phyloP scores from a whole-genome alignment of 2,329 filamentous ascomycete genomes.

The Pyricularia sp. region DNA sequence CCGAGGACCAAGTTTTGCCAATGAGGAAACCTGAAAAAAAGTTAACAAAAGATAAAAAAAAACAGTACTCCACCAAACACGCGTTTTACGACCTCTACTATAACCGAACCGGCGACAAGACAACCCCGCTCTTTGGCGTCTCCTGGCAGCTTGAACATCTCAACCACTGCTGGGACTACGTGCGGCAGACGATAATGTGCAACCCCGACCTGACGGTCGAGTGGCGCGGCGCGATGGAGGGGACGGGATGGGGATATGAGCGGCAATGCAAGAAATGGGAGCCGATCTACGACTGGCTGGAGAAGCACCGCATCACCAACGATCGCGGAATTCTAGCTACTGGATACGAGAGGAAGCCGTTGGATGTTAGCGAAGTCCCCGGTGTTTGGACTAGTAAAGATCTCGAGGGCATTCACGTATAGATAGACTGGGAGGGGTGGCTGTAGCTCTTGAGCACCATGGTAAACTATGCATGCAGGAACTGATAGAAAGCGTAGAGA shows the following conservation, averaged over 20 bases:
- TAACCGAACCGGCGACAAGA: constrained; percentile 9
- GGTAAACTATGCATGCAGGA: too few relatives aligned
- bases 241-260: background rate
- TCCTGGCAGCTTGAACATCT: constrained; percentile 17
- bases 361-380: background rate
- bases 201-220: constrained; percentile 25
- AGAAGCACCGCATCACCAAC: background rate
- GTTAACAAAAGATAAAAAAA: too few relatives aligned
- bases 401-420: too few relatives aligned
- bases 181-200: constrained; percentile 30
- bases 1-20: too few relatives aligned
- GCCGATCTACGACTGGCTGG: background rate
- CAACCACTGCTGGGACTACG: constrained; percentile 31
- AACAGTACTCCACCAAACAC: constrained; percentile 23
- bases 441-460: too few relatives aligned
- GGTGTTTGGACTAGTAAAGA: background rate
- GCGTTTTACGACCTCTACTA: constrained; percentile 19
- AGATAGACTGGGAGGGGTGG: too few relatives aligned
- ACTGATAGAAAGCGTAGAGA: too few relatives aligned
- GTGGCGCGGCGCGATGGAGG: constrained; percentile 24
- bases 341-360: background rate
- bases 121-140: constrained; percentile 17
- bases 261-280: background rate
- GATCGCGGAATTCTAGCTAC: background rate
- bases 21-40: too few relatives aligned